Conservation (phyloP, 345 rosid species). For the Populus deltoides region DNA sequence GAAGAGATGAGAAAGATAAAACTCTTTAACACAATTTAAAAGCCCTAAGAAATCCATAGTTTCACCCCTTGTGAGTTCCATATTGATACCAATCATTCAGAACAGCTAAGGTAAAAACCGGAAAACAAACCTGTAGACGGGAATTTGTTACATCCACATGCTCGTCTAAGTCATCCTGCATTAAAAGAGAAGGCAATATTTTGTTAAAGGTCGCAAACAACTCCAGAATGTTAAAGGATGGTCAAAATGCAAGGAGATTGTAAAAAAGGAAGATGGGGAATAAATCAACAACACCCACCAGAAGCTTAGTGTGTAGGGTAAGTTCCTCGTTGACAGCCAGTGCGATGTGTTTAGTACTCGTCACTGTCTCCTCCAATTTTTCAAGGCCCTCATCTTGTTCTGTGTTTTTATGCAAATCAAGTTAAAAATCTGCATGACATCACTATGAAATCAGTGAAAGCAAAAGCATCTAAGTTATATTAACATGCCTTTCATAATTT, state of each 20-base stretch:
- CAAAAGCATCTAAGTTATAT: slow-evolving; percentile 4
- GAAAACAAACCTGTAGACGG: slow-evolving; percentile 56
- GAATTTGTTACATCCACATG: slow-evolving; percentile 90
- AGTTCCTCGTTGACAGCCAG: slow-evolving; percentile 89
- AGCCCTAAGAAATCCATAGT: neutral
- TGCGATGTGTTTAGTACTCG: slow-evolving; percentile 88
- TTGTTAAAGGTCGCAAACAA: neutral
- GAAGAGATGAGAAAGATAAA: too few species aligned
- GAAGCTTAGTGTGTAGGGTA: slow-evolving; percentile 72
- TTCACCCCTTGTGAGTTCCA: neutral
- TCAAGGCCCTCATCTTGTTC: slow-evolving; percentile 99
- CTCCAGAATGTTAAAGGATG: neutral
- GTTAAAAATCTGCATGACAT: neutral
- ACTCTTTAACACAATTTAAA: neutral
- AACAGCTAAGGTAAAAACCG: neutral
- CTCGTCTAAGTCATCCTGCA: slow-evolving; percentile 90
- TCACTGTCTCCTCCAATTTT: slow-evolving; percentile 79
- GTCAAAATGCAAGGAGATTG: neutral
- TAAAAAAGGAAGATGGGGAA: neutral
- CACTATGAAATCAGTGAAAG: neutral
- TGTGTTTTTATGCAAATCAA: slow-evolving; percentile 25
- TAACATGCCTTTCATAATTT: slow-evolving; percentile 77
- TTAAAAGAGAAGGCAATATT: slow-evolving; percentile 2
- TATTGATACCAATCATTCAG: neutral
- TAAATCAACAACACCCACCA: slow-evolving; percentile 42